These are phyloP conservation scores for Cicer bijugum DNA, from an alignment of 306 rosid genomes.

Conservation along the genomic window DNA sequence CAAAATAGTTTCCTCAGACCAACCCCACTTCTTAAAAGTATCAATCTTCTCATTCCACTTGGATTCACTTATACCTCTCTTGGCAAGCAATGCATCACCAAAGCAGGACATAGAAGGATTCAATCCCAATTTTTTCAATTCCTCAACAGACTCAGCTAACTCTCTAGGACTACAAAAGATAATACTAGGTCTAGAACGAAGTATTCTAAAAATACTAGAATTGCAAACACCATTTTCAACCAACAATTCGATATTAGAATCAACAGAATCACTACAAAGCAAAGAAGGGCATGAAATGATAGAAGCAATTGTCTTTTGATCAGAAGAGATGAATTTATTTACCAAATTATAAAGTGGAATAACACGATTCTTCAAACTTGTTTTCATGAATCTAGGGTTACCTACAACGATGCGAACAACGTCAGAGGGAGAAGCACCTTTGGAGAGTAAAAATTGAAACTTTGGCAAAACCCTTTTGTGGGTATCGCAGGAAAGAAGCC, in stretches of 20 bases:
- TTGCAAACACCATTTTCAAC: slow-evolving; percentile 5
- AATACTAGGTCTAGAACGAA: neutral
- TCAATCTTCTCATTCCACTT: slow-evolving; percentile 53
- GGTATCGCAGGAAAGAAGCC: slow-evolving; percentile 8
- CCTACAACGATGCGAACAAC: neutral
- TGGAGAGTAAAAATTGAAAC: slow-evolving; percentile 45
- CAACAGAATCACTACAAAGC: neutral
- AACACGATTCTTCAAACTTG: slow-evolving; percentile 20
- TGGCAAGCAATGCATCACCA: slow-evolving; percentile 47
- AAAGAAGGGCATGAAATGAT: neutral
- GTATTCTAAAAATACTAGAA: neutral
- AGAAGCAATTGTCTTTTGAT: neutral
- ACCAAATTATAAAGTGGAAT: slow-evolving; percentile 32
- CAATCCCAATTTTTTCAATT: slow-evolving; percentile 55
- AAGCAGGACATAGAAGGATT: slow-evolving; percentile 38
- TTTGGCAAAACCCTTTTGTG: slow-evolving; percentile 32
- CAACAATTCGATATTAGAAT: neutral
- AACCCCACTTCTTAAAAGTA: slow-evolving; percentile 61
- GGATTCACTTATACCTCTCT: slow-evolving; percentile 33
- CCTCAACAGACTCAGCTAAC: neutral
- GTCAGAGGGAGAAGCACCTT: slow-evolving; percentile 40
- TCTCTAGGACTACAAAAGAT: neutral
- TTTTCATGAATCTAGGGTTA: neutral
- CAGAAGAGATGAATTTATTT: neutral
- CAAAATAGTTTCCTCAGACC: slow-evolving; percentile 53